phyloP scores from a whole-genome alignment of 768 basidiomycete species.

The Psilocybe sp. region DNA sequence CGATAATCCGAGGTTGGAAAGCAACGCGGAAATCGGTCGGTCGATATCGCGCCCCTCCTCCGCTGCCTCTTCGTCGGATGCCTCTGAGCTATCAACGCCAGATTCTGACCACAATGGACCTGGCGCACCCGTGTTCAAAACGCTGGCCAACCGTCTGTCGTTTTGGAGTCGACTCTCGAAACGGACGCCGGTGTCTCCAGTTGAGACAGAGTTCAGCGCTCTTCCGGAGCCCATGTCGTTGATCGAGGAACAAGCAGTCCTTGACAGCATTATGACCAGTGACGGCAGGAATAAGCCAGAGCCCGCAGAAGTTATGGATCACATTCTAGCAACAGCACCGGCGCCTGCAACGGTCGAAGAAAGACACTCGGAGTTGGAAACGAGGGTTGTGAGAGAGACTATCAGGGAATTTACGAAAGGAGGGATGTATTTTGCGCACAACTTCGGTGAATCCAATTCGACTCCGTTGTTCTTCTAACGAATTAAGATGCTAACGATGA shows the following conservation, averaged over 20 bases:
- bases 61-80: slow-evolving; percentile 31
- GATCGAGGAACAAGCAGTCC: slow-evolving; percentile 30
- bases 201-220: slow-evolving; percentile 12
- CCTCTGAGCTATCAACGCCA: slow-evolving; percentile 55
- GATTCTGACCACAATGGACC: slow-evolving; percentile 44
- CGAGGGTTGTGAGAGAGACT: slow-evolving; percentile 78
- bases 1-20: slow-evolving; percentile 26
- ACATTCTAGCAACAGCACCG: slow-evolving; percentile 61
- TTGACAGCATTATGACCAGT: slow-evolving; percentile 40
- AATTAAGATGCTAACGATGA: background rate
- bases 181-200: slow-evolving; percentile 25
- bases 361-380: slow-evolving; percentile 72
- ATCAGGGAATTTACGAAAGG: slow-evolving; percentile 77
- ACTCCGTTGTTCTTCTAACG: background rate
- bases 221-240: slow-evolving; percentile 22
- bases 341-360: slow-evolving; percentile 63
- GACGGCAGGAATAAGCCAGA: slow-evolving; percentile 37
- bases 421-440: slow-evolving; percentile 88
- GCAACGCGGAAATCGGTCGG: slow-evolving; percentile 14
- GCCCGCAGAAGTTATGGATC: slow-evolving; percentile 51
- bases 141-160: slow-evolving; percentile 62
- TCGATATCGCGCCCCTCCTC: slow-evolving; percentile 33
- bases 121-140: slow-evolving; percentile 57
- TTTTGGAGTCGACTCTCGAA: slow-evolving; percentile 72
- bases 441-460: slow-evolving; percentile 56